Conservation (phyloP, 176 grass and related monocot genomes). For the Carex myosuroides region DNA sequence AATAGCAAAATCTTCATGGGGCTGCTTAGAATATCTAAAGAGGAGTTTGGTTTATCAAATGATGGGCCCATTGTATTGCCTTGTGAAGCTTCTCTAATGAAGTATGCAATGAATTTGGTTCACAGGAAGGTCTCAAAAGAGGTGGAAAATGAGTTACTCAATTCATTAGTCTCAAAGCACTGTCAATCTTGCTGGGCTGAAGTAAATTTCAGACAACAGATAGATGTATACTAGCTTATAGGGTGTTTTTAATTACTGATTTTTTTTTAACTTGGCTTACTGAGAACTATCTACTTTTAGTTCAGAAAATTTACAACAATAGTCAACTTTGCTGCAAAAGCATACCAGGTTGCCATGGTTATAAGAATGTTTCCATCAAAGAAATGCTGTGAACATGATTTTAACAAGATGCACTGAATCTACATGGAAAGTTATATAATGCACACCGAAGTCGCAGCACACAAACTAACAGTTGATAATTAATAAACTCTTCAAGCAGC, state of each 20-base stretch:
- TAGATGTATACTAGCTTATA: constrained; percentile 4
- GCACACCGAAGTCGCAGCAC: background rate
- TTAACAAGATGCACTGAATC: background rate
- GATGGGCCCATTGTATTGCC: constrained; percentile 39
- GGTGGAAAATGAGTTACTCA: constrained; percentile 26
- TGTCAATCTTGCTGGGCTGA: background rate
- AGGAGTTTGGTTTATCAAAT: constrained; percentile 36
- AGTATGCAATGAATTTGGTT: constrained; percentile 27
- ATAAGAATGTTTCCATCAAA: background rate
- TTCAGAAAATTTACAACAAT: background rate
- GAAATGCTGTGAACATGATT: background rate
- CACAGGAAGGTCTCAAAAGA: constrained; percentile 10
- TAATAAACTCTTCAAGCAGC: background rate
- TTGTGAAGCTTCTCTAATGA: constrained; percentile 29
- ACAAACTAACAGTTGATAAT: background rate
- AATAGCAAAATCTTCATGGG: constrained; percentile 26
- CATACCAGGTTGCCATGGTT: background rate
- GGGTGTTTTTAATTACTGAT: background rate
- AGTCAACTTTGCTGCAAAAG: background rate
- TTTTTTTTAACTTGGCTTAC: background rate
- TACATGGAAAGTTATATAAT: background rate
- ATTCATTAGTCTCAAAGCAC: background rate
- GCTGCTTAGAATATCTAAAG: constrained; percentile 37
- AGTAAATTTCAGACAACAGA: background rate
- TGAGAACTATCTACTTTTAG: background rate